A percentile compares a stretch with the other conserved stretches of the same genome.
Evolutionary conservation across 805 yeast genomes (phyloP).

Genomic region (Cyberlindnera sargentensis): DNA sequence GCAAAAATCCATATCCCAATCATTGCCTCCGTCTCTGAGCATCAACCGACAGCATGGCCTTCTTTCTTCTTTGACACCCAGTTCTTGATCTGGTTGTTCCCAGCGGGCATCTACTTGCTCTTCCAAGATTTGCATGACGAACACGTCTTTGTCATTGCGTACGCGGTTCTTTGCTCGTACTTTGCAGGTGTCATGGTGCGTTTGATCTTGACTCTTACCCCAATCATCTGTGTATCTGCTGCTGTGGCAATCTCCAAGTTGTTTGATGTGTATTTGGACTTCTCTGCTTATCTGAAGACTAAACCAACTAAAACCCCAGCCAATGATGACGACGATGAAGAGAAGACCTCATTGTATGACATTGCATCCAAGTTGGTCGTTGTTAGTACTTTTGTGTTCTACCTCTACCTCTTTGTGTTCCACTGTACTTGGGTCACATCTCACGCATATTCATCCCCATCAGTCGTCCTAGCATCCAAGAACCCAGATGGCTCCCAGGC

Average conservation of each 20-base stretch:
- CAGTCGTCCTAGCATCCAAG: conserved; percentile 84
- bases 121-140: conserved; percentile 88
- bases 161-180: conserved; percentile 89
- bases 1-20: conserved; percentile 98
- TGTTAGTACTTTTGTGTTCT: conserved; percentile 58
- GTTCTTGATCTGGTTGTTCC: conserved; percentile 95
- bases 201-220: conserved; percentile 93
- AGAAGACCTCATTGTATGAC: conserved; percentile 12
- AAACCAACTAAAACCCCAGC: conserved; percentile 3
- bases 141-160: conserved; percentile 87
- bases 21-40: conserved; percentile 97
- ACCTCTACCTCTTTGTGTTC: conserved; percentile 73
- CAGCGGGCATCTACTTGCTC: conserved; percentile 89
- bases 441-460: conserved; percentile 93
- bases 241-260: conserved; percentile 84
- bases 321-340: background rate
- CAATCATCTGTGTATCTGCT: conserved; percentile 88
- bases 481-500: conserved; percentile 79
- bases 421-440: conserved; percentile 98
- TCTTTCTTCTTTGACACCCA: conserved; percentile 92
- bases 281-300: conserved; percentile 30
- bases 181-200: conserved; percentile 99
- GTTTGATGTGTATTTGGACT: conserved; percentile 73
- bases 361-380: conserved; percentile 56
- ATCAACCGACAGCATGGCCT: conserved; percentile 99